Conservation (phyloP, 2,329 filamentous ascomycete species). For the Fusarium sp. region DNA sequence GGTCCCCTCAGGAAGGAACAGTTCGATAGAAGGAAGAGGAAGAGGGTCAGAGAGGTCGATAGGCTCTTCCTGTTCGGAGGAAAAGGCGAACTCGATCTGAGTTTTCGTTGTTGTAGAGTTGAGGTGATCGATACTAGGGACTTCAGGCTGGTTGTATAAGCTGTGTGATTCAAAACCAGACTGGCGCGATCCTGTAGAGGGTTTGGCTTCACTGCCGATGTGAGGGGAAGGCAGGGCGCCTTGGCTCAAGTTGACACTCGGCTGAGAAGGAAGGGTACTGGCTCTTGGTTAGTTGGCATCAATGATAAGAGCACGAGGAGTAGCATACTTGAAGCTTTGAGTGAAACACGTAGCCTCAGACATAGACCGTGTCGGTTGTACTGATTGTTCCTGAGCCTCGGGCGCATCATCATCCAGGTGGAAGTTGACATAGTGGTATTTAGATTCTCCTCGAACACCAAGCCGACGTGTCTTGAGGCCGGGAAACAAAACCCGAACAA, state of each 20-base stretch:
- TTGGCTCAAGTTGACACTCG: constrained; percentile 49
- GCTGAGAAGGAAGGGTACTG: constrained; percentile 53
- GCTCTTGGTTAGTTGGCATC: constrained; percentile 38
- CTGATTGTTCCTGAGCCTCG: constrained; percentile 61
- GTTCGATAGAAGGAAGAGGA: constrained; percentile 85
- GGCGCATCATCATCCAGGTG: constrained; percentile 69
- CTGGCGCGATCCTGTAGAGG: constrained; percentile 18
- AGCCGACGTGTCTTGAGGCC: constrained; percentile 92
- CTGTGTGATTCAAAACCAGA: constrained; percentile 55
- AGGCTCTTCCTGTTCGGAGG: constrained; percentile 66
- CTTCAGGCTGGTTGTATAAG: constrained; percentile 71
- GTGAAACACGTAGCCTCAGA: constrained; percentile 62
- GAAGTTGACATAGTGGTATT: constrained; percentile 92
- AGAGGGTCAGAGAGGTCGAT: constrained; percentile 75
- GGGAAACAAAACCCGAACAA: constrained; percentile 95
- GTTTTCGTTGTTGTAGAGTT: constrained; percentile 71
- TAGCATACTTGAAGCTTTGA: constrained; percentile 65
- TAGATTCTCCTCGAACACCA: constrained; percentile 95
- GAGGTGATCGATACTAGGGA: constrained; percentile 70
- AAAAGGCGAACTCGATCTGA: constrained; percentile 70
- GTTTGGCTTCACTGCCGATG: constrained; percentile 43
- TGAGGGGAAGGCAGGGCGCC: constrained; percentile 51
- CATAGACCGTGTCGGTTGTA: constrained; percentile 63
- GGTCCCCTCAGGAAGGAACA: constrained; percentile 83
- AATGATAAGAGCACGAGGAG: background rate